Evolutionary conservation across 805 yeast species (phyloP).

Genomic region (Candida maesae): DNA sequence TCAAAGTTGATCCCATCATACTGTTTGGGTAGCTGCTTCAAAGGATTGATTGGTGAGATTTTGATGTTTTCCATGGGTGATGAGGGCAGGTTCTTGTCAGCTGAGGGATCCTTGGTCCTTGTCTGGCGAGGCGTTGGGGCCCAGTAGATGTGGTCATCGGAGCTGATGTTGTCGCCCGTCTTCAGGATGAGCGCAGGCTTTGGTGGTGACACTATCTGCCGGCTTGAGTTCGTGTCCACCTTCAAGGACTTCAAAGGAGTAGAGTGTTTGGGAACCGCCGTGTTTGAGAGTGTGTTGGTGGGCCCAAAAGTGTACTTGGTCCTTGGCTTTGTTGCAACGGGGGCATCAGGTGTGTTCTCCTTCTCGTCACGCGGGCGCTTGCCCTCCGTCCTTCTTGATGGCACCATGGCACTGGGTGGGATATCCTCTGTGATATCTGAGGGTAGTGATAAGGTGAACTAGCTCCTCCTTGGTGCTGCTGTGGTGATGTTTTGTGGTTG

Average conservation of each 20-base stretch:
- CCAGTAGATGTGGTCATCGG: slow-evolving; percentile 29
- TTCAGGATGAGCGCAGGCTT: slow-evolving; percentile 5
- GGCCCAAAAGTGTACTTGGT: slow-evolving; percentile 16
- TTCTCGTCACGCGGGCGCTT: slow-evolving; percentile 15
- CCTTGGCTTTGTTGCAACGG: slow-evolving; percentile 6
- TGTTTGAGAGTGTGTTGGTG: slow-evolving; percentile 6
- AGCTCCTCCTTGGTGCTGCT: no score
- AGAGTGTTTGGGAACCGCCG: neutral
- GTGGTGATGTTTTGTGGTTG: no score
- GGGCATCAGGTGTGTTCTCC: slow-evolving; percentile 5
- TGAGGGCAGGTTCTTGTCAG: slow-evolving; percentile 18
- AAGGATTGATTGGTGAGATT: slow-evolving; percentile 19
- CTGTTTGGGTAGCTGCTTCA: slow-evolving; percentile 14
- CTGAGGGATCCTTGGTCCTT: slow-evolving; percentile 4
- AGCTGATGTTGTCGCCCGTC: slow-evolving; percentile 16
- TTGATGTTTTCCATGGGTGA: slow-evolving; percentile 18
- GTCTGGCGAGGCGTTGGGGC: slow-evolving; percentile 24
- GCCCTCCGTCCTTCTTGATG: neutral
- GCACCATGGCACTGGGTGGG: neutral
- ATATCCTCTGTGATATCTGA: no score
- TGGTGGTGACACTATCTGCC: slow-evolving; percentile 3
- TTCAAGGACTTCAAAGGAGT: slow-evolving; percentile 6
- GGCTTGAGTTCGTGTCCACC: neutral
- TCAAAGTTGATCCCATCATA: slow-evolving; percentile 21
- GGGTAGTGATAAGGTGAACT: no score